Percentiles rank a stretch among this genome's conserved stretches.
Conservation (phyloP, 1,139 yeast genomes). For the Debaryomyces coudertii region DNA sequence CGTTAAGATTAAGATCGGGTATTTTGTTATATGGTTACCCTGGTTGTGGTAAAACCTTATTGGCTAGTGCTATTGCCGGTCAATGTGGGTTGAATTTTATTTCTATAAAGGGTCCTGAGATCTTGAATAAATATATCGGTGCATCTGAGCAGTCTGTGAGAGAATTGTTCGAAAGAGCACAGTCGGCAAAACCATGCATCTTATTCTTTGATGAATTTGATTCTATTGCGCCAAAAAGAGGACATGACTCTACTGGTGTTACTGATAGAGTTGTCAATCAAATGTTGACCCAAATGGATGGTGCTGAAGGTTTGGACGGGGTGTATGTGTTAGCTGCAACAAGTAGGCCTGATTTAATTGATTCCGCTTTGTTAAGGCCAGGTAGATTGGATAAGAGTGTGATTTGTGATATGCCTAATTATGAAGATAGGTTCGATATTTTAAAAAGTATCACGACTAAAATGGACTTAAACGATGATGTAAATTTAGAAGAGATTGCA, state of each 20-base stretch:
- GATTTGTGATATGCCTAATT: slow-evolving; percentile 83
- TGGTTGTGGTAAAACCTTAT: slow-evolving; percentile 93
- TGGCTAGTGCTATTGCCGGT: slow-evolving; percentile 93
- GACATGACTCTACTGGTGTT: slow-evolving; percentile 97
- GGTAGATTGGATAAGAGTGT: slow-evolving; percentile 94
- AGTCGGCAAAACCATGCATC: slow-evolving; percentile 92
- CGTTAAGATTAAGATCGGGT: slow-evolving; percentile 86
- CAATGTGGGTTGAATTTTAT: slow-evolving; percentile 95
- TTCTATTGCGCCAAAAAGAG: slow-evolving; percentile 96
- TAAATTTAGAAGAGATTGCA: slow-evolving; percentile 61
- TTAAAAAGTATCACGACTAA: slow-evolving; percentile 61
- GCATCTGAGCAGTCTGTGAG: slow-evolving; percentile 96
- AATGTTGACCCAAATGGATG: slow-evolving; percentile 97
- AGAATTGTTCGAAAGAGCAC: slow-evolving; percentile 91
- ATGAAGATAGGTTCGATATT: slow-evolving; percentile 73
- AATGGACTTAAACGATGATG: slow-evolving; percentile 55
- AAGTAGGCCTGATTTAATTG: slow-evolving; percentile 91
- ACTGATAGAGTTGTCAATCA: slow-evolving; percentile 98
- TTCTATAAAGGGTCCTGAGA: slow-evolving; percentile 95
- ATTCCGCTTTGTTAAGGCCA: slow-evolving; percentile 91
- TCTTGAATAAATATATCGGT: slow-evolving; percentile 93
- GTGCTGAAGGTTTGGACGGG: slow-evolving; percentile 97
- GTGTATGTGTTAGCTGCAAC: slow-evolving; percentile 97
- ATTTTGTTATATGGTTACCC: slow-evolving; percentile 92
- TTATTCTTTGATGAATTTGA: slow-evolving; percentile 96